These are phyloP conservation scores for Fusarium phyllophilum DNA, from an alignment of 2,329 filamentous ascomycete species.

Conservation along the genomic window DNA sequence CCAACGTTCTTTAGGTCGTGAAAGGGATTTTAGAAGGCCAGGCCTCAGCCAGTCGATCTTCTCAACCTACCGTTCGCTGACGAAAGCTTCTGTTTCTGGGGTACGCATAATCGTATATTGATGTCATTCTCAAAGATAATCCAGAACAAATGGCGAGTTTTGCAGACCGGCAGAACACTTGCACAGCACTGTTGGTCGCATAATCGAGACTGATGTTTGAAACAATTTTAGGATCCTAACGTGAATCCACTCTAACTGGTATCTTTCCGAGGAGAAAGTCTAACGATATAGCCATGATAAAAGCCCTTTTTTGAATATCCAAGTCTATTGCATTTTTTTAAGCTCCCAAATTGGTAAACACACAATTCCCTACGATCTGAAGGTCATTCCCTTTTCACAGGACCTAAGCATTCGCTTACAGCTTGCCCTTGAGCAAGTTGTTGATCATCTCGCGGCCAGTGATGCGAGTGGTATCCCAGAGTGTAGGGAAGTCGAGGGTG, in stretches of 20 bases:
- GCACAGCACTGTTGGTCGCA: not conserved
- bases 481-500: slow-evolving; percentile 85
- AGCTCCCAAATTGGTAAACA: slow-evolving; percentile 1
- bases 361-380: not conserved
- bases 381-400: not conserved
- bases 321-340: not conserved
- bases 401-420: slow-evolving; percentile 56
- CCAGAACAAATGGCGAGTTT: not conserved
- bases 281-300: not conserved
- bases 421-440: slow-evolving; percentile 77
- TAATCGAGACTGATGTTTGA: not conserved
- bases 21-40: not conserved
- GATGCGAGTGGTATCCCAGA: slow-evolving; percentile 80
- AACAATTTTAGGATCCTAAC: not conserved
- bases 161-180: not conserved
- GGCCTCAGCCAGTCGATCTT: not conserved
- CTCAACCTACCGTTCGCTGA: not conserved
- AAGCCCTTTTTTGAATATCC: not conserved
- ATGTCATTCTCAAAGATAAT: not conserved
- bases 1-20: not conserved
- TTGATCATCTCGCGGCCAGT: slow-evolving; percentile 80
- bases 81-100: not conserved
- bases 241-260: slow-evolving; percentile 1
- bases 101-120: not conserved
- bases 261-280: slow-evolving; percentile 1